A percentile compares a stretch with the other conserved stretches of the same genome.
Evolutionary conservation across 1,284 basidiomycete species (phyloP).

Genomic region (Wallemia hederae): DNA sequence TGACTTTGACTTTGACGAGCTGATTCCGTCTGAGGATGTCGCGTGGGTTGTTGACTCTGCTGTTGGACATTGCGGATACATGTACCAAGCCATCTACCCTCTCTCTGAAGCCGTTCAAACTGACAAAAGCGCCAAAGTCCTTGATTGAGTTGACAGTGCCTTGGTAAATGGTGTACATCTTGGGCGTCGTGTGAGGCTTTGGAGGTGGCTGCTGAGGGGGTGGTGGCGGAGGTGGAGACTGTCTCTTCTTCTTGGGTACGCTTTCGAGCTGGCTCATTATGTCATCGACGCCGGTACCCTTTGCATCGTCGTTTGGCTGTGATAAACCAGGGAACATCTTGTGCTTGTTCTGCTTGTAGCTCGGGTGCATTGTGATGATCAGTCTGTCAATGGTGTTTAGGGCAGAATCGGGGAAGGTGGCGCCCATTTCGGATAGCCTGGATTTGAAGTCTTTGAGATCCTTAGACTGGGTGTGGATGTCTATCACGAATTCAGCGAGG

Average conservation of each 20-base stretch:
- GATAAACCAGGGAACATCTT: slow-evolving; percentile 72
- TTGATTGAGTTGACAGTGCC: slow-evolving; percentile 61
- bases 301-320: slow-evolving; percentile 41
- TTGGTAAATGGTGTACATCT: slow-evolving; percentile 81
- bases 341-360: slow-evolving; percentile 69
- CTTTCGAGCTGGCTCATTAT: slow-evolving; percentile 49
- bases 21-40: slow-evolving; percentile 65
- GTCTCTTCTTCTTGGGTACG: slow-evolving; percentile 26
- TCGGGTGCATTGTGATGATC: slow-evolving; percentile 80
- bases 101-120: slow-evolving; percentile 56
- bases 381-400: slow-evolving; percentile 77
- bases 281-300: slow-evolving; percentile 38
- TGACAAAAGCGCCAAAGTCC: slow-evolving; percentile 87
- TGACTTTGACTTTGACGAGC: slow-evolving; percentile 75
- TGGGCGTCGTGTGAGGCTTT: slow-evolving; percentile 43
- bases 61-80: slow-evolving; percentile 55
- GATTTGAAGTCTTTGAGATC: slow-evolving; percentile 47
- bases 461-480: slow-evolving; percentile 58
- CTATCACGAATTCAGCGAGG: slow-evolving; percentile 80
- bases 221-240: slow-evolving; percentile 5
- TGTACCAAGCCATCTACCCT: slow-evolving; percentile 86
- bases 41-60: slow-evolving; percentile 45
- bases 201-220: slow-evolving; percentile 21
- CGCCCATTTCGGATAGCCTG: slow-evolving; percentile 49
- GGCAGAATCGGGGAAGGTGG: slow-evolving; percentile 66